Evolutionary conservation across 345 rosid genomes (phyloP).

Genomic region (Linum lewisii): DNA sequence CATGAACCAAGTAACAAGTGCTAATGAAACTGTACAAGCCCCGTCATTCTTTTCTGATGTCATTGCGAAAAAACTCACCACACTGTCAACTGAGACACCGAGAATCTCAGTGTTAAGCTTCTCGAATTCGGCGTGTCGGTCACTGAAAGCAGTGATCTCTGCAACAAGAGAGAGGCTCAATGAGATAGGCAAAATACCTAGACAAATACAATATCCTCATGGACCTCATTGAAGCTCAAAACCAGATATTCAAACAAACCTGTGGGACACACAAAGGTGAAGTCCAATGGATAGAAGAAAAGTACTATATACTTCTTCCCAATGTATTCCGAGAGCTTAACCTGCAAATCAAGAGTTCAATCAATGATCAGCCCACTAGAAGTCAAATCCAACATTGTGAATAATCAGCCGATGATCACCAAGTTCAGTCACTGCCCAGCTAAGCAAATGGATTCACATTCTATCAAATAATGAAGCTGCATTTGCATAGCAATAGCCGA

Average conservation of each 20-base stretch:
- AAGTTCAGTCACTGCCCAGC: no score
- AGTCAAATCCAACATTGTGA: no score
- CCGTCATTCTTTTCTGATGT: neutral
- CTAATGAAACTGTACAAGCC: neutral
- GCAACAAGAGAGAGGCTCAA: conserved; percentile 12
- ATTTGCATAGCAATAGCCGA: neutral
- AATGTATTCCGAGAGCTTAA: conserved; percentile 83
- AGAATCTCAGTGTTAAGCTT: conserved; percentile 76
- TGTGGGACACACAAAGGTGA: conserved; percentile 98
- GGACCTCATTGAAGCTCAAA: conserved; percentile 1
- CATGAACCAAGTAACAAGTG: no score
- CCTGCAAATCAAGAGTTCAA: no score
- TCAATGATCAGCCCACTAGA: no score
- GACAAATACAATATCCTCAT: no score
- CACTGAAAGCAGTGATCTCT: conserved; percentile 99
- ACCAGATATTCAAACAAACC: conserved; percentile 33
- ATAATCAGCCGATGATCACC: conserved; percentile 8
- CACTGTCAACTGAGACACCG: conserved; percentile 91
- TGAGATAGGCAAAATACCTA: neutral
- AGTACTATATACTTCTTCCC: conserved; percentile 98
- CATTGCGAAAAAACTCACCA: conserved; percentile 39
- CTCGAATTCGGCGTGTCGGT: conserved; percentile 70
- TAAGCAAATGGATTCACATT: no score
- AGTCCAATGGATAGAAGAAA: conserved; percentile 96
- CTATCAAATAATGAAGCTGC: neutral